phyloP scores from a whole-genome alignment of 768 basidiomycete genomes.

The Naganishia onofrii region DNA sequence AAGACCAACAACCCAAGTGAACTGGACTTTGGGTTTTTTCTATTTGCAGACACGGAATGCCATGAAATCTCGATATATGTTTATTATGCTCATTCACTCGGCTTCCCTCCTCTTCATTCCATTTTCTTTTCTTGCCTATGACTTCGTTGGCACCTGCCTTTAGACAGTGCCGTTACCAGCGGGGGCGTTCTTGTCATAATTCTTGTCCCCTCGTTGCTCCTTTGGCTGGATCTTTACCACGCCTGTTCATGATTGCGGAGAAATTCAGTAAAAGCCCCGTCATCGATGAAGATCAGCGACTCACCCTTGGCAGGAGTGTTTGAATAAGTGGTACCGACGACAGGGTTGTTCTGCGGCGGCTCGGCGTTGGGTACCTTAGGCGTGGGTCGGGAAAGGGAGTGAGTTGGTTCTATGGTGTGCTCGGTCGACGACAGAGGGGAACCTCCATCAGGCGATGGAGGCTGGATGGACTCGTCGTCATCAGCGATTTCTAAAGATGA shows the following conservation, averaged over 20 bases:
- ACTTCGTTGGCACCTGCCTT: background rate
- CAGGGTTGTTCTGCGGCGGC: slow-evolving; percentile 35
- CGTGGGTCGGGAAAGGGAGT: slow-evolving; percentile 21
- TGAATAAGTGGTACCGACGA: slow-evolving; percentile 28
- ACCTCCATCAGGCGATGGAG: slow-evolving; percentile 7
- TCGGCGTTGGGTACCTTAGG: slow-evolving; percentile 32
- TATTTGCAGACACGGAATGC: no score
- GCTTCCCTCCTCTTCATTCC: no score
- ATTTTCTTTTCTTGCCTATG: background rate
- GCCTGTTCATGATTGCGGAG: background rate
- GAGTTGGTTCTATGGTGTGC: slow-evolving; percentile 4
- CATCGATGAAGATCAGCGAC: background rate
- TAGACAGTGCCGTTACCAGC: slow-evolving; percentile 28
- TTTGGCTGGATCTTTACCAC: slow-evolving; percentile 31
- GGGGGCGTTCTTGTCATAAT: slow-evolving; percentile 14
- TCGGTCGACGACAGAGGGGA: slow-evolving; percentile 17
- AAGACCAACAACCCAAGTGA: no score
- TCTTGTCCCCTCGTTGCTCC: slow-evolving; percentile 26
- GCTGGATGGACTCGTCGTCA: slow-evolving; percentile 34
- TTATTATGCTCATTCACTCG: no score
- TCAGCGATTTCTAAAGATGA: slow-evolving; percentile 42
- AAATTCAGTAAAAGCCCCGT: background rate
- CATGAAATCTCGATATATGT: no score
- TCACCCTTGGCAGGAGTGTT: slow-evolving; percentile 38
- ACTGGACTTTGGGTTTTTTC: no score